Percentiles rank a stretch among this genome's conserved stretches.
Conservation (phyloP, 441 rosid species). For the Erodium texanum region DNA sequence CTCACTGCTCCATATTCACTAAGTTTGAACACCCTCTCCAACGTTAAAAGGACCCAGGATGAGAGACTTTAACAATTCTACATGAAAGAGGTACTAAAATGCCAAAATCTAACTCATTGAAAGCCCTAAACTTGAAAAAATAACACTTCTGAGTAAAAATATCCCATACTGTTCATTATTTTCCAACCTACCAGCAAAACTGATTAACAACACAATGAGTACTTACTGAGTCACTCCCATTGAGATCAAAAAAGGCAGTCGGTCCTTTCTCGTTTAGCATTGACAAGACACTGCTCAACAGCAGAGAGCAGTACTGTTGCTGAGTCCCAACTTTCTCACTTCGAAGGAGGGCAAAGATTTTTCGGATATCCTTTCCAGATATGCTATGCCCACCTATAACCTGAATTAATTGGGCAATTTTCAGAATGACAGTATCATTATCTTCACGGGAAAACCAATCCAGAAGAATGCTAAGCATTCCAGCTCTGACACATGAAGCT, state of each 20-base stretch:
- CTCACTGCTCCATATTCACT: too few species aligned
- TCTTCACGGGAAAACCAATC: constrained; percentile 94
- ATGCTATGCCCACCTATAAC: constrained; percentile 98
- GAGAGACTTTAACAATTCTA: too few species aligned
- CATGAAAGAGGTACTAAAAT: too few species aligned
- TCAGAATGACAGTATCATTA: constrained; percentile 63
- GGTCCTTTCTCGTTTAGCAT: constrained; percentile 99
- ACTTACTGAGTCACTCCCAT: constrained; percentile 92
- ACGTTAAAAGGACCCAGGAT: too few species aligned
- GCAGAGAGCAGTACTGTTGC: constrained; percentile 76
- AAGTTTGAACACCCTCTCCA: too few species aligned
- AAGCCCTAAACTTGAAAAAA: too few species aligned
- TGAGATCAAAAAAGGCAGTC: constrained; percentile 91
- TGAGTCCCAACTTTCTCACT: constrained; percentile 84
- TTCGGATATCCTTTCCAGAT: constrained; percentile 99
- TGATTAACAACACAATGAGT: constrained; percentile 11
- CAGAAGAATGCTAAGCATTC: constrained; percentile 94
- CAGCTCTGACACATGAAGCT: constrained; percentile 93
- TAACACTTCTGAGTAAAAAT: too few species aligned
- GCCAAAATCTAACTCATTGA: too few species aligned
- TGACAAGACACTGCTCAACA: constrained; percentile 72
- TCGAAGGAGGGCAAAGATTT: constrained; percentile 93
- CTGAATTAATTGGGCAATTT: constrained; percentile 83
- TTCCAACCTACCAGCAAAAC: background rate
- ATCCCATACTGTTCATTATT: too few species aligned